phyloP scores from a whole-genome alignment of 768 basidiomycete genomes.

The Termitomyces sp. region DNA sequence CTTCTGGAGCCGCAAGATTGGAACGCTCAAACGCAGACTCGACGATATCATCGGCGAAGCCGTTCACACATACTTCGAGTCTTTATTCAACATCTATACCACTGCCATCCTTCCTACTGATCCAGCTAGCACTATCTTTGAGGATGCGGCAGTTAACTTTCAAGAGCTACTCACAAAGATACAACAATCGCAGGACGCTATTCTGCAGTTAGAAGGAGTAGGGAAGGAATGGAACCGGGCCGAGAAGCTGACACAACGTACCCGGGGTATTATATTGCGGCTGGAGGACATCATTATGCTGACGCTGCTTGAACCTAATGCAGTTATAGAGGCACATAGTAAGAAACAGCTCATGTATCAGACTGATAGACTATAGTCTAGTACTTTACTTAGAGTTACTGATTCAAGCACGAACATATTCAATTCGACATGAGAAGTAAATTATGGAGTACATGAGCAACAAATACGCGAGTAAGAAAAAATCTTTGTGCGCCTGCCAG shows the following conservation, averaged over 20 bases:
- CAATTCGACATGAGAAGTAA: too few species aligned
- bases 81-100: neutral
- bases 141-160: neutral
- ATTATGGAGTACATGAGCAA: too few species aligned
- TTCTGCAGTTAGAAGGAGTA: neutral
- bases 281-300: neutral
- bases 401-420: too few species aligned
- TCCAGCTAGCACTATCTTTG: neutral
- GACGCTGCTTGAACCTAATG: neutral
- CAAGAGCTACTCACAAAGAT: neutral
- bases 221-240: neutral
- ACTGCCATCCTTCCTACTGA: neutral
- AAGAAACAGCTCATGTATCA: conserved; percentile 1
- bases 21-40: neutral
- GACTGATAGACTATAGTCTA: neutral
- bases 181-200: neutral
- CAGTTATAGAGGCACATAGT: neutral
- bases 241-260: neutral
- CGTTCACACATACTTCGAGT: neutral
- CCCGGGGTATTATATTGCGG: neutral
- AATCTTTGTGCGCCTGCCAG: too few species aligned
- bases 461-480: too few species aligned
- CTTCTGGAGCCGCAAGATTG: neutral
- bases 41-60: neutral
- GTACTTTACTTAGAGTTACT: too few species aligned